Evolutionary conservation across 257 asterid genomes (phyloP).

Genomic region (Coffea eugenioides): DNA sequence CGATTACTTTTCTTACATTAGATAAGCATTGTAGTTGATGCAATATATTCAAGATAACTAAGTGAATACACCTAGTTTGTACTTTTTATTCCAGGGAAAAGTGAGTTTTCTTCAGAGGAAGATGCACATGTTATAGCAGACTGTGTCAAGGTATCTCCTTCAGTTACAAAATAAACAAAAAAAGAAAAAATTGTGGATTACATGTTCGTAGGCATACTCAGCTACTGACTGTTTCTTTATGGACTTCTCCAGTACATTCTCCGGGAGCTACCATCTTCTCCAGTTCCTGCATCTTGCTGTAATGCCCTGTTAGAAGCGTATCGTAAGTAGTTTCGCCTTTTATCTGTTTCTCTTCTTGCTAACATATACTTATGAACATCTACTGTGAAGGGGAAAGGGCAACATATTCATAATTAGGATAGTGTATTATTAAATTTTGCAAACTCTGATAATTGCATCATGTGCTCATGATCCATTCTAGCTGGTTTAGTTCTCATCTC

Average conservation of each 20-base stretch:
- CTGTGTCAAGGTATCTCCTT: slow-evolving; percentile 78
- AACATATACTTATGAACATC: background rate
- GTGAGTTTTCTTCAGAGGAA: slow-evolving; percentile 75
- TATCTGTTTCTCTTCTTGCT: background rate
- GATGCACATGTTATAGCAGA: slow-evolving; percentile 97
- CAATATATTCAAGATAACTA: background rate
- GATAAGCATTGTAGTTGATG: background rate
- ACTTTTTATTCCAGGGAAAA: slow-evolving; percentile 54
- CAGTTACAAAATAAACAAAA: slow-evolving; percentile 12
- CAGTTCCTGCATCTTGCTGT: slow-evolving; percentile 99
- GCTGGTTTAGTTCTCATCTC: background rate
- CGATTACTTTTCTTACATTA: background rate
- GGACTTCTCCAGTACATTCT: slow-evolving; percentile 66
- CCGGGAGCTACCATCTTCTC: slow-evolving; percentile 96
- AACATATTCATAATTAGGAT: background rate
- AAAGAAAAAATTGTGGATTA: slow-evolving; percentile 3
- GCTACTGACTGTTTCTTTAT: slow-evolving; percentile 17
- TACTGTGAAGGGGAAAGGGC: background rate
- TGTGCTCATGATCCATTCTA: background rate
- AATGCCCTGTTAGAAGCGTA: slow-evolving; percentile 94
- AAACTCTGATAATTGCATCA: background rate
- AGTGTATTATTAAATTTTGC: background rate
- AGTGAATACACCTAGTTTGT: background rate
- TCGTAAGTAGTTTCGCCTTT: slow-evolving; percentile 48
- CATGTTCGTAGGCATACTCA: slow-evolving; percentile 15